Percentiles rank a stretch among this genome's conserved stretches.
Conservation (phyloP, 108 stramenopile species). For the Conticribra weissflogii region DNA sequence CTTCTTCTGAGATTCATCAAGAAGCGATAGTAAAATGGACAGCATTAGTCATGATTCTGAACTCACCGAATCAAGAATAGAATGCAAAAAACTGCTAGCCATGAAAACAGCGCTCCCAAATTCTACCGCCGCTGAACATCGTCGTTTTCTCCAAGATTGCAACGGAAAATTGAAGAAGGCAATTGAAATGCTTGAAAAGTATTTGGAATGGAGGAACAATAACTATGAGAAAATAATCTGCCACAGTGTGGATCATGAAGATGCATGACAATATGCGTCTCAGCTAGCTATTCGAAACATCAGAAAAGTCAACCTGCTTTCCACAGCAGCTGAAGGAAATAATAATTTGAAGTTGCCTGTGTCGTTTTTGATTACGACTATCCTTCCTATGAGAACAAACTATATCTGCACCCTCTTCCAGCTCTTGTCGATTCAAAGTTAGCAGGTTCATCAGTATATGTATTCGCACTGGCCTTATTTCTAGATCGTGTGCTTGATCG, state of each 20-base stretch:
- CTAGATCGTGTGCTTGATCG: constrained; percentile 61
- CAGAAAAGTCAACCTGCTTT: constrained; percentile 1
- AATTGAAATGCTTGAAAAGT: constrained; percentile 35
- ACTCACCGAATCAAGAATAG: background rate
- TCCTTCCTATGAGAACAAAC: background rate
- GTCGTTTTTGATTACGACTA: constrained; percentile 39
- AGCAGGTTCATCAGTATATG: constrained; percentile 53
- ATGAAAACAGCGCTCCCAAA: constrained; percentile 32
- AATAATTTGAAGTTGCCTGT: constrained; percentile 25
- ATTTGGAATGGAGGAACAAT: constrained; percentile 38
- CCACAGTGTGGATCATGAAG: constrained; percentile 14
- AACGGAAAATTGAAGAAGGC: constrained; percentile 29
- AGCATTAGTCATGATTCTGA: too few relatives aligned
- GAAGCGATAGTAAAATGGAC: background rate
- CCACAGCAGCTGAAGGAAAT: background rate
- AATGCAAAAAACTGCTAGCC: constrained; percentile 10
- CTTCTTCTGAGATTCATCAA: constrained; percentile 6
- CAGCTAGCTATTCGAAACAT: constrained; percentile 21
- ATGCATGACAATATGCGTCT: constrained; percentile 38
- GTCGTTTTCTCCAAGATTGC: constrained; percentile 29
- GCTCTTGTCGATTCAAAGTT: constrained; percentile 62
- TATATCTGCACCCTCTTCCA: constrained; percentile 60
- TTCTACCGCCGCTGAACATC: constrained; percentile 47
- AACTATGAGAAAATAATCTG: constrained; percentile 22
- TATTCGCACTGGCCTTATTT: constrained; percentile 62